Conservation (phyloP, 2,329 filamentous ascomycete genomes). For the Hypocreales sp. region DNA sequence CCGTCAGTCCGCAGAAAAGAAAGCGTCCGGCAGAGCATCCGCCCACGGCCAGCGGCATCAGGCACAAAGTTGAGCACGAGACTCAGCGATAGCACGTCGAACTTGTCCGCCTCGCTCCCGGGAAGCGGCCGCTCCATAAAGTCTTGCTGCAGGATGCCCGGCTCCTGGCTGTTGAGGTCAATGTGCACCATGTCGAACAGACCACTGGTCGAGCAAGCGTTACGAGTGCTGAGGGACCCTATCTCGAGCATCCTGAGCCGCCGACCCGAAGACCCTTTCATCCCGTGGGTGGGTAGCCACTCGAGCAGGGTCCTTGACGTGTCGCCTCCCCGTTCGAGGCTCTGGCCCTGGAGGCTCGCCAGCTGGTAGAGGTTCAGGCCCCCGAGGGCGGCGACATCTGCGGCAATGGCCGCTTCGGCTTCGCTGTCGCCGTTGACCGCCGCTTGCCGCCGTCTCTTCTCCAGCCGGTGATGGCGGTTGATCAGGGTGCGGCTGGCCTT, state of each 20-base stretch:
- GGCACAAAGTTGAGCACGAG: slow-evolving; percentile 92
- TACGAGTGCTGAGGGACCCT: slow-evolving; percentile 69
- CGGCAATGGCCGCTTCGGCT: slow-evolving; percentile 28
- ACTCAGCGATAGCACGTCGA: slow-evolving; percentile 84
- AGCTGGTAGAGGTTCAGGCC: slow-evolving; percentile 49
- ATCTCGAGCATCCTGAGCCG: slow-evolving; percentile 66
- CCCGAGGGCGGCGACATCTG: slow-evolving; percentile 41
- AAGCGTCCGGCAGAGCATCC: slow-evolving; percentile 69
- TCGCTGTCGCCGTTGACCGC: slow-evolving; percentile 32
- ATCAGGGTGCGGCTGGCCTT: slow-evolving; percentile 50
- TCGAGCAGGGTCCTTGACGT: slow-evolving; percentile 48
- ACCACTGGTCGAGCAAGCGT: slow-evolving; percentile 63
- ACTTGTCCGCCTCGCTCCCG: slow-evolving; percentile 40
- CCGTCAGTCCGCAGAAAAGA: slow-evolving; percentile 42
- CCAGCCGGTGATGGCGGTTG: slow-evolving; percentile 48
- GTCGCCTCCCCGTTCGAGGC: slow-evolving; percentile 49
- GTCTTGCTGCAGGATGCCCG: slow-evolving; percentile 73
- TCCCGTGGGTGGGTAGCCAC: slow-evolving; percentile 31
- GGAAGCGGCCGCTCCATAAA: slow-evolving; percentile 84
- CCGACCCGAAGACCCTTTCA: slow-evolving; percentile 9
- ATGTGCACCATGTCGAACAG: slow-evolving; percentile 67
- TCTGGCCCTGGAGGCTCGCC: slow-evolving; percentile 54
- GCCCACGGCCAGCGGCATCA: slow-evolving; percentile 55
- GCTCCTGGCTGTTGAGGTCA: slow-evolving; percentile 75
- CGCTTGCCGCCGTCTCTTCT: slow-evolving; percentile 46